Evolutionary conservation across 2,329 filamentous ascomycete genomes (phyloP).

Genomic region (Neonectria punicea): DNA sequence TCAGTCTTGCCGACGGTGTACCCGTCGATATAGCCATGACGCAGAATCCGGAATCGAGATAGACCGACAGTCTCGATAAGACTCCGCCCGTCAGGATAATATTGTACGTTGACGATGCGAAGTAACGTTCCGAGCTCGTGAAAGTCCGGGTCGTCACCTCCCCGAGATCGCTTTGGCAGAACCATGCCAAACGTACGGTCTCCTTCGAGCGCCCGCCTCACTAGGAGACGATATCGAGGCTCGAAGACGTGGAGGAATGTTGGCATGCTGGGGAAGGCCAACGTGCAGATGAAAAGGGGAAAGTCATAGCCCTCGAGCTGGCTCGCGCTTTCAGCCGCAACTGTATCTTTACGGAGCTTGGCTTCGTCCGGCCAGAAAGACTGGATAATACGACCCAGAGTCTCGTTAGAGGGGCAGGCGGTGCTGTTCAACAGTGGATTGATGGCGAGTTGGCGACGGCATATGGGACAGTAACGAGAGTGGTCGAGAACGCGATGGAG

Average conservation of each 20-base stretch:
- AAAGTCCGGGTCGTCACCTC: conserved; percentile 58
- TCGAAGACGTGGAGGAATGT: conserved; percentile 94
- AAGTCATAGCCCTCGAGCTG: conserved; percentile 68
- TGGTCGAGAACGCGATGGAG: conserved; percentile 81
- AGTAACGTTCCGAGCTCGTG: conserved; percentile 82
- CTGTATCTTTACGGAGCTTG: conserved; percentile 63
- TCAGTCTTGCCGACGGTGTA: conserved; percentile 82
- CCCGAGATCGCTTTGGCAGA: conserved; percentile 68
- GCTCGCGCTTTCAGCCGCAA: conserved; percentile 67
- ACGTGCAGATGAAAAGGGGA: conserved; percentile 83
- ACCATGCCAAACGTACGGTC: conserved; percentile 88
- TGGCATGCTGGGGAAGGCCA: conserved; percentile 84
- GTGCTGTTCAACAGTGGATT: conserved; percentile 55
- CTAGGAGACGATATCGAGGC: conserved; percentile 91
- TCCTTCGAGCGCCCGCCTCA: conserved; percentile 78
- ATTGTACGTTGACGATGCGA: conserved; percentile 77
- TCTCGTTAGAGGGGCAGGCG: conserved; percentile 66
- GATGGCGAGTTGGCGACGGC: conserved; percentile 71
- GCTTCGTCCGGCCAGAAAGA: conserved; percentile 77
- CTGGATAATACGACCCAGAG: conserved; percentile 71
- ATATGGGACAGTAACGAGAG: conserved; percentile 82
- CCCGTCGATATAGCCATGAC: conserved; percentile 74
- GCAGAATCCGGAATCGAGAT: conserved; percentile 78
- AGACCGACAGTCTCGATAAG: conserved; percentile 81
- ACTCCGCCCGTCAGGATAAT: conserved; percentile 82